These are phyloP conservation scores for Paramecium bursaria DNA, from an alignment of 73 alveolate genomes.

Conservation along the genomic window DNA sequence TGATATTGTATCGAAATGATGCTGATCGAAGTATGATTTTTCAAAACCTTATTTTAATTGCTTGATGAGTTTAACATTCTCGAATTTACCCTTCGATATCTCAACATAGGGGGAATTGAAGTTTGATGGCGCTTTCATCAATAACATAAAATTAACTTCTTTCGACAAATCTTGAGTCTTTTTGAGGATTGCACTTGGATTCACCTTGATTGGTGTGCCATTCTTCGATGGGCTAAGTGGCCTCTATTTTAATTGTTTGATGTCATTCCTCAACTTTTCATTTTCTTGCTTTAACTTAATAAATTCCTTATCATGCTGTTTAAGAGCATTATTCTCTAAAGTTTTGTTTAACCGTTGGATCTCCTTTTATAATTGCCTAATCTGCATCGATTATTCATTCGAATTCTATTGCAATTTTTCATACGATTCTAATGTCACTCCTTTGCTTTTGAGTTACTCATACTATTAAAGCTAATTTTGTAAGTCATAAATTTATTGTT, in stretches of 20 bases:
- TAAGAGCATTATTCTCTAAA: conserved; percentile 1
- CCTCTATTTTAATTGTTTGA: conserved; percentile 1
- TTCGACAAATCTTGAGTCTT: conserved; percentile 26
- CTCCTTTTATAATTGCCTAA: conserved; percentile 16
- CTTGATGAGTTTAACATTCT: conserved; percentile 26
- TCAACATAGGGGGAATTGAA: conserved; percentile 38
- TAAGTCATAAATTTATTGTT: conserved; percentile 30
- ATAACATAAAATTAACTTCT: conserved; percentile 21
- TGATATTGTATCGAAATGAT: conserved; percentile 10
- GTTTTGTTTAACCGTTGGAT: not conserved
- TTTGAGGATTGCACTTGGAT: conserved; percentile 49
- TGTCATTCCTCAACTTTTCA: conserved; percentile 39
- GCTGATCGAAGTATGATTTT: not conserved
- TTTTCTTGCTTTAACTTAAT: conserved; percentile 16
- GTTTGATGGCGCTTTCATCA: conserved; percentile 10
- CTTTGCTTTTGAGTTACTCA: not conserved
- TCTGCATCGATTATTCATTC: conserved; percentile 5
- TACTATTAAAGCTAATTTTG: conserved; percentile 8
- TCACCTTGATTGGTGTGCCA: not conserved
- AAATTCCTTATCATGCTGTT: conserved; percentile 20
- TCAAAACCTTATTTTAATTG: conserved; percentile 36
- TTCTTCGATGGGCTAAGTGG: not conserved
- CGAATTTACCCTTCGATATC: conserved; percentile 13
- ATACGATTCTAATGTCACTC: conserved; percentile 28
- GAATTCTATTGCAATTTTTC: not conserved